Evolutionary conservation across 2,329 filamentous ascomycete species (phyloP), one percentile per base, ranked within the genome.

Genomic region (Xylaria sp.): DNA sequence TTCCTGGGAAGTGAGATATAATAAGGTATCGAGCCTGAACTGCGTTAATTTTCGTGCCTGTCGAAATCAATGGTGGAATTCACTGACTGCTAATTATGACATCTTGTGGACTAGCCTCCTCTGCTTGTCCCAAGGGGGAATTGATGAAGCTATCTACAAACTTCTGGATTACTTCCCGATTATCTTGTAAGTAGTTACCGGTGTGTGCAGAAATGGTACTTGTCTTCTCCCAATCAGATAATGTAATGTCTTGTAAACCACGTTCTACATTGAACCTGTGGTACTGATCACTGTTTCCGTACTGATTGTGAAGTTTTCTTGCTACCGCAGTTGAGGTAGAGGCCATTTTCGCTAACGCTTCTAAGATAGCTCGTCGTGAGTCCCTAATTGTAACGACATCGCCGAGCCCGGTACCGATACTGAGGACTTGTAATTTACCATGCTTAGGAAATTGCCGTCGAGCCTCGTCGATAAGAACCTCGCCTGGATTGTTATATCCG

Each of bases 401-500:
- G 9, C 74, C 72, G 10, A 75, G 67, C 2, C 76, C 76, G 0
- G 76, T 77, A 9, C 77, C 75, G 38, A 78, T 74, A 46, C 76
- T 77, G 2, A 77, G 68, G 23, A 77, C 42, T 10, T 60, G 72
- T 36, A 70, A 46, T 51, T 1, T 2, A 11, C 7, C 17, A 23
- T 1, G 49, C 28, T 3, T 36, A 17, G 75, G 76, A 49, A 75
- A 79, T 53, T 74, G 67, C 3, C 46, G 53, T 51, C 66, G 46
- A 9, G 78, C 78, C 54, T 78, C 77, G 1, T 72, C 60, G 10
- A 79, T 73, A 11, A 80, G 68, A 2, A 76, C 68, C 26, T 77
- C 71, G 54, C 73, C 74, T 23, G 78, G 78, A 53, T 80, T 80
- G 63, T 79, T 80, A 40, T 75, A 79, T 2, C 76, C 76, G 26